Conservation (phyloP, 1,139 yeast species). For the Candida tunisiensis region DNA sequence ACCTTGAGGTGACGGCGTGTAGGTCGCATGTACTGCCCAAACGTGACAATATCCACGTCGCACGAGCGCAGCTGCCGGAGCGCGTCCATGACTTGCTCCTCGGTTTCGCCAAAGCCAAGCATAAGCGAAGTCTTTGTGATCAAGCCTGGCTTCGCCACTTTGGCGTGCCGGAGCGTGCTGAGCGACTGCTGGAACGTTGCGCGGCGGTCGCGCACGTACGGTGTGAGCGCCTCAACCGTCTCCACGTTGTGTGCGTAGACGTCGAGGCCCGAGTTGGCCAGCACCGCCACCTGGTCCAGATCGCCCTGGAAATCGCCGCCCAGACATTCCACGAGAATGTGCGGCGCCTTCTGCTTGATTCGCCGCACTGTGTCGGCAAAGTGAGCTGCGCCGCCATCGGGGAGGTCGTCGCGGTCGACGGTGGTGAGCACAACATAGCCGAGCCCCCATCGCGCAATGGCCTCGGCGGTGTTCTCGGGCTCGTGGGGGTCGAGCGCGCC, state of each 20-base stretch:
- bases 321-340: conserved; percentile 80
- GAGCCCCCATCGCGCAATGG: conserved; percentile 94
- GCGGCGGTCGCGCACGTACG: conserved; percentile 88
- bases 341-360: conserved; percentile 81
- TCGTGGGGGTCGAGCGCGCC: conserved; percentile 87
- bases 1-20: conserved; percentile 98
- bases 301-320: conserved; percentile 96
- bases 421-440: conserved; percentile 97
- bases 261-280: conserved; percentile 81
- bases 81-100: conserved; percentile 69
- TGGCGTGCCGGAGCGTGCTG: conserved; percentile 63
- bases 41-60: conserved; percentile 86
- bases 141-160: conserved; percentile 52
- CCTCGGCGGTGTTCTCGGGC: conserved; percentile 96
- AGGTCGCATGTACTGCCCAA: conserved; percentile 99
- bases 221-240: conserved; percentile 90
- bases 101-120: conserved; percentile 96
- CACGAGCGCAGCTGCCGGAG: conserved; percentile 57
- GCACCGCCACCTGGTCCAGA: conserved; percentile 55
- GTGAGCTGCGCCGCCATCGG: conserved; percentile 89
- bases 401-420: conserved; percentile 90
- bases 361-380: conserved; percentile 72
- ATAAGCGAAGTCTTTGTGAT: conserved; percentile 88
- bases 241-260: conserved; percentile 96
- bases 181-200: conserved; percentile 90